Evolutionary conservation across 371 early-diverging fungal genomes (phyloP), one percentile per base, ranked within the genome.

Genomic region (Apophysomyces variabilis): DNA sequence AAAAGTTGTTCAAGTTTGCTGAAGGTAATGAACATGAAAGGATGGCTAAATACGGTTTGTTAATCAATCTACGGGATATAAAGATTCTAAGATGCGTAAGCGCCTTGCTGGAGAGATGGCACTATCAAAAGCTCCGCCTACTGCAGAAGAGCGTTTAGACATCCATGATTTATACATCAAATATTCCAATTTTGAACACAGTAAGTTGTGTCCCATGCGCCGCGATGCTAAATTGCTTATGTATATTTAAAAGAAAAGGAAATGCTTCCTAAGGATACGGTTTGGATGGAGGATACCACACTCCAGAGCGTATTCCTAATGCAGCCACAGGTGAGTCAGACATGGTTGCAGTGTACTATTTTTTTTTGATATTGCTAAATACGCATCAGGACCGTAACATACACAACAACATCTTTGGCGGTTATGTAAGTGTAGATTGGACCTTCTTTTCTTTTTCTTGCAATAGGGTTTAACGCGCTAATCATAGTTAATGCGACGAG

Each of bases 371-470:
- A 1, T 7, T 47, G 7, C 4, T 50, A 11, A 21, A 21, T 9
- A 21, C 21, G 54, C 5, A 13, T 41, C 13, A 50, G 54, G 92
- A 95, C 58, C 89, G 96, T 46, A 98, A 98, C 67, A 89, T 98
- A 39, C 95, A 98, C 72, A 88, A 92, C 68, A 92, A 90, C 73
- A 92, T 97, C 46, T 98, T 98, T 87, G 98, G 98, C 65, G 93
- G 92, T 35, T 90, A 89, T 59, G 61, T 71, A 43, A 66, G 57
- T 37, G 32, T 21, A 5, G n/a, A 39, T 13, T 3, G 3, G 9
- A 21, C 21, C 38, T 13, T 7, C 4, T 36, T 41, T 56, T 13
- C 26, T 45, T 47, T 44, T 35, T 3, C 32, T 26, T 26, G 32
- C 32, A 26, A 21, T 26, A 4, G 7, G 1, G 3, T 50, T 50